These are phyloP conservation scores for Pleurozium schreberi DNA, from an alignment of 225 moss, liverwort and hornwort genomes.

Conservation along the genomic window DNA sequence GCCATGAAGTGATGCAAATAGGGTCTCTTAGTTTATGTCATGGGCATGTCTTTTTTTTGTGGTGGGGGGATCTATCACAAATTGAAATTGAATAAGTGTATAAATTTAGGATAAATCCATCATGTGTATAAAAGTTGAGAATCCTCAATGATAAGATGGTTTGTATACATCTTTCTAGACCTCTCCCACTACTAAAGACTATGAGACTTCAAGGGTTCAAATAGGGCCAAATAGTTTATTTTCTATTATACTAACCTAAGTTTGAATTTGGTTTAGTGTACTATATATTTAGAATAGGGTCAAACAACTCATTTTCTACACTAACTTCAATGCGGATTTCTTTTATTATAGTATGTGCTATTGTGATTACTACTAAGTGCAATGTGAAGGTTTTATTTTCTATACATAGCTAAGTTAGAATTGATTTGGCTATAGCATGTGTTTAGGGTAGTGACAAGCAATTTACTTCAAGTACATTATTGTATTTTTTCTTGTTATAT, in stretches of 20 bases:
- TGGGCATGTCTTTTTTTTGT: background rate
- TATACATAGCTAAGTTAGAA: background rate
- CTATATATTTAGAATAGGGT: background rate
- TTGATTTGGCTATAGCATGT: background rate
- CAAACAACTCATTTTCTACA: background rate
- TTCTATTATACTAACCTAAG: no score
- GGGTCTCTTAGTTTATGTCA: background rate
- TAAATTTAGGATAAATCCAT: background rate
- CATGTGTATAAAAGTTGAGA: no score
- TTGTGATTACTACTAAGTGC: no score
- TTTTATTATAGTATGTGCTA: background rate
- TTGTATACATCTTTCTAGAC: no score
- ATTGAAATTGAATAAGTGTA: background rate
- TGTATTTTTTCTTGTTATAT: background rate
- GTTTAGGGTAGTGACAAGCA: background rate
- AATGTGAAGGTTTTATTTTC: background rate
- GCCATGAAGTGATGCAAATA: background rate
- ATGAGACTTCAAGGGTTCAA: background rate
- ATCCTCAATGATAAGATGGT: background rate
- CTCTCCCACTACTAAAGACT: no score
- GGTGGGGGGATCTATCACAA: background rate
- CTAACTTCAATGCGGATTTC: fast-evolving
- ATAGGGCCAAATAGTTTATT: background rate
- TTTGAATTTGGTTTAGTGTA: background rate
- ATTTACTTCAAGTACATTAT: background rate